These are phyloP conservation scores for Cordyceps fumosorosea DNA, from an alignment of 2,329 filamentous ascomycete genomes.

Conservation along the genomic window DNA sequence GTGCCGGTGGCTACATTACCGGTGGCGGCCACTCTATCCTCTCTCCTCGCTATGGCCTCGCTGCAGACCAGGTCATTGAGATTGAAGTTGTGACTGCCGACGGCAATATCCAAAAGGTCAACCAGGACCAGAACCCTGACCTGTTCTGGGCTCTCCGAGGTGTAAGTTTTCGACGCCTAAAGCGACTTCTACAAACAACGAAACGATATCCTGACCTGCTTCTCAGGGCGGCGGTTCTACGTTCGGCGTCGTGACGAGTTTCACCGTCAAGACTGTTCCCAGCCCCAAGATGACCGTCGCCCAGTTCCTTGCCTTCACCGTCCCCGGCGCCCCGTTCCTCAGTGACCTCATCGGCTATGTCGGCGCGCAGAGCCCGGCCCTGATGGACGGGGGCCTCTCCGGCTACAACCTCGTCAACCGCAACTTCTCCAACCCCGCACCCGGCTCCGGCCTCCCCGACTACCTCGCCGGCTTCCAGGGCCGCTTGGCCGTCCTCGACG, in stretches of 20 bases:
- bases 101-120: slow-evolving; percentile 44
- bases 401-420: slow-evolving; percentile 38
- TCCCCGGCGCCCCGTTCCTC: slow-evolving; percentile 29
- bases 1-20: slow-evolving; percentile 53
- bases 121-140: slow-evolving; percentile 46
- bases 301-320: slow-evolving; percentile 18
- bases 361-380: slow-evolving; percentile 24
- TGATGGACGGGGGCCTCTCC: slow-evolving; percentile 43
- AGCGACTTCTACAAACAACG: neutral
- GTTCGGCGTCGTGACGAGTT: slow-evolving; percentile 52
- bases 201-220: rapidly evolving
- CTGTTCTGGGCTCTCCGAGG: slow-evolving; percentile 60
- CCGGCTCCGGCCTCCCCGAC: slow-evolving; percentile 26
- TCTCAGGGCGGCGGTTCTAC: slow-evolving; percentile 51
- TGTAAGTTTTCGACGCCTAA: slow-evolving; percentile 27
- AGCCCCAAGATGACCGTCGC: slow-evolving; percentile 28
- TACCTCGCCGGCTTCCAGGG: slow-evolving; percentile 31
- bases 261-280: slow-evolving; percentile 48
- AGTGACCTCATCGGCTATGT: slow-evolving; percentile 42
- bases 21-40: slow-evolving; percentile 56
- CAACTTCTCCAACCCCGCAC: slow-evolving; percentile 28
- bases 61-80: slow-evolving; percentile 54
- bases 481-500: slow-evolving; percentile 30
- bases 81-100: slow-evolving; percentile 48
- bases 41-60: slow-evolving; percentile 49